Evolutionary conservation across 495 filamentous ascomycete species (phyloP), one percentile per base, ranked within the genome.

Genomic region (Arthonia radiata): DNA sequence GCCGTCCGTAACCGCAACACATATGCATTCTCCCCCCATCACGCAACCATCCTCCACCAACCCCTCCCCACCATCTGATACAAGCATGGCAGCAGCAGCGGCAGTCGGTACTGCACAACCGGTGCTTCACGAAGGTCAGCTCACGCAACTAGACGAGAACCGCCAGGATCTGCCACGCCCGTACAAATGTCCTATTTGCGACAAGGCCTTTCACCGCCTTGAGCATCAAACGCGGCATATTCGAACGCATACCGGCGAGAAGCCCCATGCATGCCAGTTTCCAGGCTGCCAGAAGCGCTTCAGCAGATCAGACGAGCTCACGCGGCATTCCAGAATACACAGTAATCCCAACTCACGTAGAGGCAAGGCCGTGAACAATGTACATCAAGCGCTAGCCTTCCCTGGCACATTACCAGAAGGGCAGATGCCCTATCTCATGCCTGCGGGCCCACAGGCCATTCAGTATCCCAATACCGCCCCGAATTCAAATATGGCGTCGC

Each of bases 161-260:
- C 56, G 64, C 23, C 64, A 65, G 59, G 86, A 94, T 49, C 61
- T 94, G 3, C 89, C 86, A 21, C 70, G 89, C 19, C 86, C 86
- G 0, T 97, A 97, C 62, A 93, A 94, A 52, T 97, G 86, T 45
- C 83, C 86, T 23, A 59, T 97, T 26, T 97, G 86, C 61, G 89
- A 94, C 41, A 92, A 93, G 59, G 86, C 86, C 17, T 97, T 97
- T 57, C 86, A 97, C 61, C 77, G 86, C 33, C 60, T 97, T 26
- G 86, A 97, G 53, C 86, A 97, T 46, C 86, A 97, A 55, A 97
- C 86, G 15, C 64, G 86, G 35, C 86, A 97, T 47, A 94, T 97
- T 42, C 67, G 56, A 33, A 64, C 56, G 21, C 62, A 67, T 27
- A 63, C 59, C 9, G 52, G 54, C 30, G 60, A 64, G 29, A 59